These are phyloP conservation scores for Exophiala dermatitidis DNA, from an alignment of 2,329 filamentous ascomycete genomes.

Conservation along the genomic window DNA sequence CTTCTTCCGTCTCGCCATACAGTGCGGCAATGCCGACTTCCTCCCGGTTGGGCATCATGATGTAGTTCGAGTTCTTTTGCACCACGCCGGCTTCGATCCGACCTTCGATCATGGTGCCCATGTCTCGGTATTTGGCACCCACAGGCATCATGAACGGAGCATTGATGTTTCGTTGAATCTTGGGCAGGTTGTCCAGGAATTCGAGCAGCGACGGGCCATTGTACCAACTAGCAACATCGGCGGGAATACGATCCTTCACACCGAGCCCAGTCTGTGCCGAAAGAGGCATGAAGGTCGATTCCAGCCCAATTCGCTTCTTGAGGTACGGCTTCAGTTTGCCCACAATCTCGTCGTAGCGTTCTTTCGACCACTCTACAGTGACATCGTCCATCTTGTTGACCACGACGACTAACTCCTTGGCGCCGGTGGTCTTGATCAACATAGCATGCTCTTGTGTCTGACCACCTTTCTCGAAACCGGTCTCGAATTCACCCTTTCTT, in stretches of 20 bases:
- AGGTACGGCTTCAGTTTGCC: constrained; percentile 81
- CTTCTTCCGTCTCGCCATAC: constrained; percentile 94
- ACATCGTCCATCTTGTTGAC: constrained; percentile 99
- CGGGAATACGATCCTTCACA: constrained; percentile 81
- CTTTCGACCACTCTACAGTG: constrained; percentile 92
- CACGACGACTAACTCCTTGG: constrained; percentile 88
- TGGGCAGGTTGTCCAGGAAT: constrained; percentile 88
- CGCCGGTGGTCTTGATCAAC: constrained; percentile 94
- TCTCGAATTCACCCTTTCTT: constrained; percentile 97
- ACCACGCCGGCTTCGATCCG: constrained; percentile 93
- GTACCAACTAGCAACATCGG: constrained; percentile 73
- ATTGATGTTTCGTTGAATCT: constrained; percentile 90
- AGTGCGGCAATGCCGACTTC: constrained; percentile 72
- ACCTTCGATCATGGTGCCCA: constrained; percentile 96
- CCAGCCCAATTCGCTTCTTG: constrained; percentile 60
- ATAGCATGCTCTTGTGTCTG: constrained; percentile 97
- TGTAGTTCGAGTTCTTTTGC: constrained; percentile 76
- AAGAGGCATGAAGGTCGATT: constrained; percentile 92
- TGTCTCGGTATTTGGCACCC: constrained; percentile 90
- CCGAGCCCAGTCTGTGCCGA: constrained; percentile 79
- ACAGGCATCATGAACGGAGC: constrained; percentile 99
- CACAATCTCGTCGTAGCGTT: constrained; percentile 86
- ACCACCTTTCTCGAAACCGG: constrained; percentile 87
- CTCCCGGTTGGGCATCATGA: constrained; percentile 95
- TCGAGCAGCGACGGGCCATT: constrained; percentile 85